Evolutionary conservation across 768 basidiomycete genomes (phyloP), one percentile per base, ranked within the genome.

Genomic region (Panaeolus cyanescens): DNA sequence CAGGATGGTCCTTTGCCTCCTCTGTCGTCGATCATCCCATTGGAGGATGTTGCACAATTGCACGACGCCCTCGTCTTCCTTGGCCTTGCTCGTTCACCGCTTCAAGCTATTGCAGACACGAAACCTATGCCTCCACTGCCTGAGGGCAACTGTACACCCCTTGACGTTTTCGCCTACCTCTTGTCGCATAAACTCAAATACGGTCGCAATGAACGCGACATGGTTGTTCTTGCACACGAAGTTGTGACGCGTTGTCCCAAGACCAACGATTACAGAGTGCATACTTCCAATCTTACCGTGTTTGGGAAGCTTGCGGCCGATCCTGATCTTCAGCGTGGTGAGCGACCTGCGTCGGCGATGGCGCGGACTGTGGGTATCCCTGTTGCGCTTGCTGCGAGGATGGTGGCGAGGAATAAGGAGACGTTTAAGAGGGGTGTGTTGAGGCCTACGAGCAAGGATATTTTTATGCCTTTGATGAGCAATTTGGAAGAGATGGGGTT

Each of bases 301-400:
- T 90, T 89, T 65, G 94, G 80, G 1, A 82, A 78, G 19, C 63
- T 75, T 6, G 55, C 64, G 4, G 65, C 64, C 1, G 65, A 65
- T 61, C 22, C 55, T 30, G 25, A 28, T 28, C 25, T 50, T 5
- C 25, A 50, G 17, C 45, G 10, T 3, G 68, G 70, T 32, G 66
- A 64, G 57, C 61, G 71, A 1, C 70, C 68, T 1, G 83, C 82
- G 2, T 90, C 91, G 0, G 95, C 95, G 4, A 97, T 97, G 95
- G 85, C 93, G n/a, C 80, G 87, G 31, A 93, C 91, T 2, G 95
- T 97, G 17, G 95, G 95, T 4, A 74, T 95, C 45, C 95, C 95
- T 0, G 85, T 96, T 6, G 95, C 92, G 1, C 85, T 95, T 67
- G 93, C 93, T 1, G 87, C 93, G 1, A 71, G 91, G 65, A 78